Conservation (phyloP, 2,329 filamentous ascomycete genomes). For the Pseudopyricularia javanii region DNA sequence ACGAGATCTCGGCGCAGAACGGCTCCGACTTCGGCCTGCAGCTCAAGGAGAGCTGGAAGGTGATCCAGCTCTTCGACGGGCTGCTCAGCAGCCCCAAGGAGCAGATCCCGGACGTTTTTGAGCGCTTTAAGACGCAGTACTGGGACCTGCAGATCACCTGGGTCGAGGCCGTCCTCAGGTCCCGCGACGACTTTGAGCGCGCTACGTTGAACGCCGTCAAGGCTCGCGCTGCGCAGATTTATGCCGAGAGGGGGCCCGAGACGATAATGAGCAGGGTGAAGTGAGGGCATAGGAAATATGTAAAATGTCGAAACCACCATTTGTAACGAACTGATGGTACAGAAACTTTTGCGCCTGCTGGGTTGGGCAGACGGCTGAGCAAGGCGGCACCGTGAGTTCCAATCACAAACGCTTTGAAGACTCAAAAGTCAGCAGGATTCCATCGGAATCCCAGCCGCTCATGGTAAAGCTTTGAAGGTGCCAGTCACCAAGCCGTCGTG, state of each 20-base stretch:
- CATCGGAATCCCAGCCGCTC: too few species aligned
- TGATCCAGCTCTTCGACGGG: slow-evolving; percentile 71
- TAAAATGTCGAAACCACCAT: background rate
- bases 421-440: too few species aligned
- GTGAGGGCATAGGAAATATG: slow-evolving; percentile 20
- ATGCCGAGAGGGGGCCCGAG: slow-evolving; percentile 68
- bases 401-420: too few species aligned
- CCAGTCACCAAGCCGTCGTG: too few species aligned
- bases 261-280: slow-evolving; percentile 94
- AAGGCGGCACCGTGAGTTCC: too few species aligned
- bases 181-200: slow-evolving; percentile 87
- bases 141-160: slow-evolving; percentile 92
- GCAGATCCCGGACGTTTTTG: slow-evolving; percentile 65
- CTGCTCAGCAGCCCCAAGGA: slow-evolving; percentile 68
- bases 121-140: slow-evolving; percentile 70
- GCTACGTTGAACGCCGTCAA: slow-evolving; percentile 83
- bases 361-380: too few species aligned
- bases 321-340: background rate
- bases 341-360: too few species aligned
- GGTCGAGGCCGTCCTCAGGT: slow-evolving; percentile 83
- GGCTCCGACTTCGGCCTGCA: slow-evolving; percentile 52
- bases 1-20: slow-evolving; percentile 42
- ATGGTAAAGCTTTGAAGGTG: too few species aligned
- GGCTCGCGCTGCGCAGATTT: slow-evolving; percentile 73
- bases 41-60: slow-evolving; percentile 88